A percentile compares a stretch with the other conserved stretches of the same genome.
phyloP scores from a whole-genome alignment of 2,329 filamentous ascomycete species.

The Alternaria metachromatica region DNA sequence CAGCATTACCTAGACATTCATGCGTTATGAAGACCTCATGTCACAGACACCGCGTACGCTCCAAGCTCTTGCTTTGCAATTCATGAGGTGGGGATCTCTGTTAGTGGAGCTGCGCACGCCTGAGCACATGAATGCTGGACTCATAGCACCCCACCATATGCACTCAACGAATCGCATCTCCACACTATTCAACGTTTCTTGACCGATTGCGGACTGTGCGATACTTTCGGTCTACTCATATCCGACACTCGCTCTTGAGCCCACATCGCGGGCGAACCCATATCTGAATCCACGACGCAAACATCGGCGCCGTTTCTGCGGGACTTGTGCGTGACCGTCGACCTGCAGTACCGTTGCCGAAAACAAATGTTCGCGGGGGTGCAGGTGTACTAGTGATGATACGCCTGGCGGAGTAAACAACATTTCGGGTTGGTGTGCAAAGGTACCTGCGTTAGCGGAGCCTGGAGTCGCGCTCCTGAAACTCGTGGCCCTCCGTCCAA shows the following conservation, averaged over 20 bases:
- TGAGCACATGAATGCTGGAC: slow-evolving; percentile 2
- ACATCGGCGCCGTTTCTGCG: slow-evolving; percentile 23
- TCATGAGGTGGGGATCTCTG: slow-evolving; percentile 9
- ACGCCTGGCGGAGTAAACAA: slow-evolving; percentile 41
- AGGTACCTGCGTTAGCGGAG: slow-evolving; percentile 49
- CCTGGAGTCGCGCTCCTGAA: slow-evolving; percentile 37
- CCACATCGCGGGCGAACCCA: slow-evolving; percentile 3
- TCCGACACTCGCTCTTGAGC: background rate
- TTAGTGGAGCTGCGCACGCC: slow-evolving; percentile 4
- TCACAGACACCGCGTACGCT: slow-evolving; percentile 30
- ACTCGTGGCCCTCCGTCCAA: slow-evolving; percentile 33
- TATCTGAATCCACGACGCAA: slow-evolving; percentile 10
- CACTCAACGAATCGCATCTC: background rate
- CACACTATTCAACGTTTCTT: slow-evolving; percentile 2
- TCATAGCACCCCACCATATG: slow-evolving; percentile 7
- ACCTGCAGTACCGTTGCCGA: slow-evolving; percentile 37
- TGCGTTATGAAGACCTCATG: slow-evolving; percentile 35
- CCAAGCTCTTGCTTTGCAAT: slow-evolving; percentile 11
- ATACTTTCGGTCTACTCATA: background rate
- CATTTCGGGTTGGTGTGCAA: slow-evolving; percentile 36
- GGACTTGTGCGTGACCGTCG: slow-evolving; percentile 36
- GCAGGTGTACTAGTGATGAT: slow-evolving; percentile 22
- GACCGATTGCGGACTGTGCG: background rate
- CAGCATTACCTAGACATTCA: slow-evolving; percentile 36
- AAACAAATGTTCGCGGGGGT: slow-evolving; percentile 32